Evolutionary conservation across 2,329 filamentous ascomycete species (phyloP).

Genomic region (Shiraia sp.): DNA sequence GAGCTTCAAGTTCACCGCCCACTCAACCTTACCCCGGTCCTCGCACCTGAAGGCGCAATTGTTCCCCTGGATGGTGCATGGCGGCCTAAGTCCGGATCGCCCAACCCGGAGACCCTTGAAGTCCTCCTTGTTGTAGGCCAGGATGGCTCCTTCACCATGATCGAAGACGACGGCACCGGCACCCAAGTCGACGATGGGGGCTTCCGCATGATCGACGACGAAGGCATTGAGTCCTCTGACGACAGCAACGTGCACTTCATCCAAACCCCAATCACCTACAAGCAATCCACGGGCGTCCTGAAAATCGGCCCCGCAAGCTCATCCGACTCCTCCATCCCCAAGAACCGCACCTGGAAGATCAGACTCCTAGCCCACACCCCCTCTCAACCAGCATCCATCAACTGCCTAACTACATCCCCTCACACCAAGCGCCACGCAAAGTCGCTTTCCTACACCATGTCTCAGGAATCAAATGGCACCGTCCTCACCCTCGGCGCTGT

Average conservation of each 20-base stretch:
- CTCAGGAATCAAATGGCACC: slow-evolving; percentile 28
- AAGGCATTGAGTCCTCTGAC: slow-evolving; percentile 21
- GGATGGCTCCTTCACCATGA: slow-evolving; percentile 54
- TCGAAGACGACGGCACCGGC: slow-evolving; percentile 53
- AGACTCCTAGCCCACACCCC: slow-evolving; percentile 37
- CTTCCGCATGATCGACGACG: slow-evolving; percentile 50
- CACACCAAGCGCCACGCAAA: slow-evolving; percentile 32
- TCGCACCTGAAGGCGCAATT: slow-evolving; percentile 62
- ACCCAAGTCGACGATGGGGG: slow-evolving; percentile 42
- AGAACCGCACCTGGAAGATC: slow-evolving; percentile 36
- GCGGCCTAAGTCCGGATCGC: slow-evolving; percentile 52
- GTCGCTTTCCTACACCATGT: slow-evolving; percentile 17
- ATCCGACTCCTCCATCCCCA: slow-evolving; percentile 30
- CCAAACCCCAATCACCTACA: slow-evolving; percentile 43
- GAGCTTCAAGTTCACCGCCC: slow-evolving; percentile 57
- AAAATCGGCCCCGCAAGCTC: slow-evolving; percentile 40
- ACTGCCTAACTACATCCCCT: slow-evolving; percentile 27
- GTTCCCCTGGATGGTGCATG: slow-evolving; percentile 57
- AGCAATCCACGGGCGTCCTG: slow-evolving; percentile 41
- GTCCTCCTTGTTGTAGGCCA: slow-evolving; percentile 51
- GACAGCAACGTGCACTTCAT: slow-evolving; percentile 37
- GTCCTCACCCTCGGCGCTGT: slow-evolving; percentile 28
- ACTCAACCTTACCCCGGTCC: slow-evolving; percentile 56
- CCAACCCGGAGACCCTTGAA: slow-evolving; percentile 54
- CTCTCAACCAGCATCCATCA: slow-evolving; percentile 14